Evolutionary conservation across 106 monocot genomes (phyloP), one percentile per base, ranked within the genome.

Genomic region (Dioscorea zingiberensis): DNA sequence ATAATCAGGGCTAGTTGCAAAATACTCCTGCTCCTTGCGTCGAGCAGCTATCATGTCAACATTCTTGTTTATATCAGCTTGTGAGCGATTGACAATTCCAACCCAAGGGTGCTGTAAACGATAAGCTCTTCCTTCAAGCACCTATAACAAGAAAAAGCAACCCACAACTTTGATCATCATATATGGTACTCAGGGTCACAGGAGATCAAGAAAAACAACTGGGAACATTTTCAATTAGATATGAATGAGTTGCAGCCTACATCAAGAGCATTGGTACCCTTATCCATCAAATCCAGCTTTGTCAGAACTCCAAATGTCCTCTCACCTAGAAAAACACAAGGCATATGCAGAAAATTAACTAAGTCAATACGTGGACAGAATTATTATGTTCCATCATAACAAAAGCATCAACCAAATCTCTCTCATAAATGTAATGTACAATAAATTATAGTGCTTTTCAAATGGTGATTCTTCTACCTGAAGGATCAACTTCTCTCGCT

Each of bases 201-300:
- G 12, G 44, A 56, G 26, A 54, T 19, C 21, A 18, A 32, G 21
- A 18, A 23, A 25, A 5, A 48, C 21, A 14, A 19, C 2, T 53
- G 11, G 21, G 22, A 27, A 62, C 18, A 54, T 9, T 18, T 30
- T 14, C 27, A 57, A 55, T 15, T 28, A 11, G 55, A 66, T 10
- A 66, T 56, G 23, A 58, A 72, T 62, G 48, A 57, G 27, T 9
- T 24, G 46, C 23, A 59, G 48, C 83, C 46, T 86, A 97, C 97
- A 81, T 97, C 97, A 47, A 86, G 73, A 75, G 97, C 97, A 80
- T 97, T 97, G 70, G 97, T 97, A 62, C 97, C 97, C 83, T 92
- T 72, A 76, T 97, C 97, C 97, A 97, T 97, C 60, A 97, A 65
- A 86, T 97, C 97, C 75, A 97, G 97, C 80, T 97, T 97, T 27